These are phyloP conservation scores for Clarireedia homoeocarpa DNA, from an alignment of 2,329 filamentous ascomycete genomes.

Conservation along the genomic window DNA sequence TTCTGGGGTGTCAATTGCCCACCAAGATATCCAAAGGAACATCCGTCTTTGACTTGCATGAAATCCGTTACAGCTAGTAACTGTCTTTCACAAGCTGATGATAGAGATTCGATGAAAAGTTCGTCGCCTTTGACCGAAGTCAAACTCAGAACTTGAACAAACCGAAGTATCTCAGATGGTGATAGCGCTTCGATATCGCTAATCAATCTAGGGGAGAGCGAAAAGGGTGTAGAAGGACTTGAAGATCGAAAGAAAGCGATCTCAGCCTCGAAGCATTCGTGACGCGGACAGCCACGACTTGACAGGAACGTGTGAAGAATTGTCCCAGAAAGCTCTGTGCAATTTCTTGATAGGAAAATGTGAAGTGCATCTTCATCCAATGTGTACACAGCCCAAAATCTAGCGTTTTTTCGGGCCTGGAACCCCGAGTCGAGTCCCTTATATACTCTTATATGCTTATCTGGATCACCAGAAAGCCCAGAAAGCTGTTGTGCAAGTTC, in stretches of 20 bases:
- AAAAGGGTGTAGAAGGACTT: neutral
- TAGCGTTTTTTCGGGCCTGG: conserved; percentile 24
- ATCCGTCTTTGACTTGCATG: conserved; percentile 33
- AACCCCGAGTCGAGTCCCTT: conserved; percentile 34
- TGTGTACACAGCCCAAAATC: conserved; percentile 32
- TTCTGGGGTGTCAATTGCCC: conserved; percentile 31
- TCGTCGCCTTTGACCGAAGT: neutral
- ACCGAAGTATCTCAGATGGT: conserved; percentile 20
- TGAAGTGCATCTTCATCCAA: conserved; percentile 22
- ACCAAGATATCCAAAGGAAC: conserved; percentile 34
- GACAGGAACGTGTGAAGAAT: conserved; percentile 34
- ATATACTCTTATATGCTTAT: conserved; percentile 31
- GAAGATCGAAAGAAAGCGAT: conserved; percentile 26
- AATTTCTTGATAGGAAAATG: conserved; percentile 32
- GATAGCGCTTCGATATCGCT: conserved; percentile 36
- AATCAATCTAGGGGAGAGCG: conserved; percentile 31
- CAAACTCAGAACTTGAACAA: conserved; percentile 4
- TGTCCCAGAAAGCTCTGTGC: conserved; percentile 27
- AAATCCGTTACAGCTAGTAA: conserved; percentile 15
- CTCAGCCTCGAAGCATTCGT: conserved; percentile 32
- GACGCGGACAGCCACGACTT: conserved; percentile 30
- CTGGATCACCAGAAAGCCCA: conserved; percentile 3
- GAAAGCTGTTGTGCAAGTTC: conserved; percentile 15
- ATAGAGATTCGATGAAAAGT: neutral
- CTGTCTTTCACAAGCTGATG: conserved; percentile 4